Evolutionary conservation across 495 filamentous ascomycete genomes (phyloP), one percentile per base, ranked within the genome.

Genomic region (Thozetella sp.): DNA sequence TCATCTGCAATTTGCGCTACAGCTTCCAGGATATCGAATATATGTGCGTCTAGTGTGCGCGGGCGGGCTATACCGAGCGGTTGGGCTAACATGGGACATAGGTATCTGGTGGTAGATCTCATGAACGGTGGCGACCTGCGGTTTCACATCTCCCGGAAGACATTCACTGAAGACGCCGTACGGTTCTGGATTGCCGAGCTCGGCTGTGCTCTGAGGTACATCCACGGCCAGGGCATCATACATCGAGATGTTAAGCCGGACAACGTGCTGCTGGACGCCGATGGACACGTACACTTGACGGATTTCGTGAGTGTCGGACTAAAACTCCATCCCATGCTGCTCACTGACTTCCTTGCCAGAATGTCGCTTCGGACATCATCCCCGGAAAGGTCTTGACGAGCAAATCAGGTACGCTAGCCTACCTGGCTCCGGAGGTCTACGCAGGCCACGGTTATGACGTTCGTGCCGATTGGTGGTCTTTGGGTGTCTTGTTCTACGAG

Each of bases 21-120:
- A 97, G 93, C 80, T 99, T 99, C 72, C 95, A 99, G 76, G 95
- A 99, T 74, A 92, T 97, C 65, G 95, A 99, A 71, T 99, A 99
- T 76, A 88, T 99, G 95, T 99, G 82, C 64, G 92, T 76, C 10
- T 11, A 19, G n/a, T n/a, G n/a, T 51, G 34, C 52, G 54, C 25
- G 3, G 24, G 6, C 23, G 34, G 45, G 24, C 48, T 22, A n/a
- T 25, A 2, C 13, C 17, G 20, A 2, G 1, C 11, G 25, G 52
- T 26, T 26, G 2, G 46, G 22, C 69, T 73, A 43, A 71, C 62
- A 19, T 3, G 30, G 26, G 61, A 19, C 10, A n/a, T 71, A 97
- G 94, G 79, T 98, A 99, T 74, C 86, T 99, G 64, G 96, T 99
- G 51, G 93, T 98, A 57, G 95, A 99, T 76, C 80, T 99, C 53